These are phyloP conservation scores for Saccharomycopsis sp. DNA, from an alignment of 805 yeast species.

Conservation along the genomic window DNA sequence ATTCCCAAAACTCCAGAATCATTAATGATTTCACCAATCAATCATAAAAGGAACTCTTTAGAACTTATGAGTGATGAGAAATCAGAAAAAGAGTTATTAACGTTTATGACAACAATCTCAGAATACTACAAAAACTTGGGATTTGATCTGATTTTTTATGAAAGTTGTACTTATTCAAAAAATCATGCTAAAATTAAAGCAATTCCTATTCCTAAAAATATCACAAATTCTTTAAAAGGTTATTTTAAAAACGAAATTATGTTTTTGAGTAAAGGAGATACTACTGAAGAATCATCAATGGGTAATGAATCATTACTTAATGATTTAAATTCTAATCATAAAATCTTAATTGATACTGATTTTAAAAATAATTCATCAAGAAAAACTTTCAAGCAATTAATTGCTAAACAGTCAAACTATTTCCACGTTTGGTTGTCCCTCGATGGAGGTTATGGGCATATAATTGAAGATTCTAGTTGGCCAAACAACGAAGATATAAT, in stretches of 20 bases:
- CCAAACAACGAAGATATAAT: constrained; percentile 34
- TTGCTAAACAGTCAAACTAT: constrained; percentile 39
- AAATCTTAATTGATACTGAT: constrained; percentile 30
- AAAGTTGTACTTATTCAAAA: constrained; percentile 27
- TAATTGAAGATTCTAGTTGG: constrained; percentile 36
- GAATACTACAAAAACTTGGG: constrained; percentile 29
- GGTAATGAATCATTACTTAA: constrained; percentile 24
- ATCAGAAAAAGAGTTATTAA: constrained; percentile 32
- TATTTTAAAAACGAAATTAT: constrained; percentile 34
- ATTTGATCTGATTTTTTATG: constrained; percentile 35
- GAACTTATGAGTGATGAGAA: constrained; percentile 19
- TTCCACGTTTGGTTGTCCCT: constrained; percentile 40
- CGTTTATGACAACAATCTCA: constrained; percentile 32
- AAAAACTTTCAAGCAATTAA: too few species aligned
- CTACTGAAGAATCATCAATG: too few species aligned
- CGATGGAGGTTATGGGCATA: constrained; percentile 41
- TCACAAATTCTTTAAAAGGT: constrained; percentile 27
- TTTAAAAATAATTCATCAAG: constrained; percentile 20
- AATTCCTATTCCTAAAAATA: constrained; percentile 31
- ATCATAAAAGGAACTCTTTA: constrained; percentile 31
- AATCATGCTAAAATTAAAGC: constrained; percentile 34
- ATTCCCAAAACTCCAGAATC: constrained; percentile 2
- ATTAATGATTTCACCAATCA: constrained; percentile 31
- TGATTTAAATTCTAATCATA: constrained; percentile 31
- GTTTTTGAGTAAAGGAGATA: not conserved